Evolutionary conservation across 2,329 filamentous ascomycete genomes (phyloP).

Genomic region (Colletotrichum spinosum): DNA sequence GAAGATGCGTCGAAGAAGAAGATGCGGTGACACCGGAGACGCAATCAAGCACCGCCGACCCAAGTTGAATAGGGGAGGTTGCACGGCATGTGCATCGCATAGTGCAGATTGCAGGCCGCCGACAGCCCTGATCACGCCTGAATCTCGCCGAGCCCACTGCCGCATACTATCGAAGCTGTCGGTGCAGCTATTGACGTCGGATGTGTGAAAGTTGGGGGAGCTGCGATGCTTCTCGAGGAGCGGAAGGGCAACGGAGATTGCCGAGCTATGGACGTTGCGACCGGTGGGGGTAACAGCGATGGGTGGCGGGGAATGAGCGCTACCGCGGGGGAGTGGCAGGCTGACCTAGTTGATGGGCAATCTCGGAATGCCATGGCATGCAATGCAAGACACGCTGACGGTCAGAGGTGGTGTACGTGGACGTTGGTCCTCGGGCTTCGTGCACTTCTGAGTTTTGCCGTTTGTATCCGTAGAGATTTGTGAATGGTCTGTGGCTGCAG

Average conservation of each 20-base stretch:
- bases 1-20: neutral
- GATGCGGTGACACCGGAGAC: conserved; percentile 1
- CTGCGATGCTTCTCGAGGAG: too few species aligned
- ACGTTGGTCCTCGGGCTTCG: neutral
- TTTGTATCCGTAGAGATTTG: too few species aligned
- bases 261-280: too few species aligned
- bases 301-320: conserved; percentile 4
- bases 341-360: neutral
- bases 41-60: neutral
- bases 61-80: neutral
- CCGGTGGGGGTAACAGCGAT: neutral
- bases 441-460: too few species aligned
- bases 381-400: conserved; percentile 38
- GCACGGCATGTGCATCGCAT: conserved; percentile 8
- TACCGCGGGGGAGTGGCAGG: conserved; percentile 1
- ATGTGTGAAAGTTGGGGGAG: too few species aligned
- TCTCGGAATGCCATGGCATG: conserved; percentile 28
- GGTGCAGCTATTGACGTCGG: too few species aligned
- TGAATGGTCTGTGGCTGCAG: too few species aligned
- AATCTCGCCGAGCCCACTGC: too few species aligned
- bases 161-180: too few species aligned
- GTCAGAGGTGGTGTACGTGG: conserved; percentile 20
- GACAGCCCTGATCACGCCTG: conserved; percentile 8
- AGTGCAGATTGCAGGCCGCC: neutral
- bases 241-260: too few species aligned